Evolutionary conservation across 768 basidiomycete species (phyloP).

Genomic region (Cubamyces sp.): DNA sequence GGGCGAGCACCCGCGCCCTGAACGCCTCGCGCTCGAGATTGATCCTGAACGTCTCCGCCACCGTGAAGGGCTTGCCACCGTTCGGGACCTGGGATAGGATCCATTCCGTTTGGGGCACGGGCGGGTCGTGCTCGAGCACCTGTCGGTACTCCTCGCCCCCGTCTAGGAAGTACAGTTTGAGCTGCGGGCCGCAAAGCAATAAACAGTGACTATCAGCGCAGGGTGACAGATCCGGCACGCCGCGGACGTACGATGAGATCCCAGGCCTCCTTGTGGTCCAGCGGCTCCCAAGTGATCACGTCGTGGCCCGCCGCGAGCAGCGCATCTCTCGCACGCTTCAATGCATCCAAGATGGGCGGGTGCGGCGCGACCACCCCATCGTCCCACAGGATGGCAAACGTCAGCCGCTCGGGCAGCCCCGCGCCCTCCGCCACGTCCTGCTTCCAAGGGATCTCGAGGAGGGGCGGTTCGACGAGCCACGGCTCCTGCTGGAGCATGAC

Average conservation of each 20-base stretch:
- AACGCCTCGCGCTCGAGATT: conserved; percentile 49
- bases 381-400: conserved; percentile 53
- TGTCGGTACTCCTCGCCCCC: conserved; percentile 50
- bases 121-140: conserved; percentile 41
- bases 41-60: conserved; percentile 49
- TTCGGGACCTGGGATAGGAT: conserved; percentile 44
- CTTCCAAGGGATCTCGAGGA: conserved; percentile 55
- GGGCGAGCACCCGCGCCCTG: conserved; percentile 42
- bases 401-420: conserved; percentile 45
- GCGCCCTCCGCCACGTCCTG: conserved; percentile 42
- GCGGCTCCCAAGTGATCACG: conserved; percentile 52
- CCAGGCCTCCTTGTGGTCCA: conserved; percentile 49
- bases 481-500: conserved; percentile 51
- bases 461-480: conserved; percentile 50
- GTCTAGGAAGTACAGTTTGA: conserved; percentile 53
- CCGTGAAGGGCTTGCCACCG: conserved; percentile 41
- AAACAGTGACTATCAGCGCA: conserved; percentile 25
- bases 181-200: conserved; percentile 1
- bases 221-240: conserved; percentile 12
- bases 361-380: conserved; percentile 55
- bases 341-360: conserved; percentile 48
- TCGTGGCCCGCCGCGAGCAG: conserved; percentile 53
- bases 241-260: conserved; percentile 47
- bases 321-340: conserved; percentile 44
- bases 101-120: conserved; percentile 49